These are phyloP conservation scores for Oryza rufipogon DNA, from an alignment of 176 grass and related monocot species.

Conservation along the genomic window DNA sequence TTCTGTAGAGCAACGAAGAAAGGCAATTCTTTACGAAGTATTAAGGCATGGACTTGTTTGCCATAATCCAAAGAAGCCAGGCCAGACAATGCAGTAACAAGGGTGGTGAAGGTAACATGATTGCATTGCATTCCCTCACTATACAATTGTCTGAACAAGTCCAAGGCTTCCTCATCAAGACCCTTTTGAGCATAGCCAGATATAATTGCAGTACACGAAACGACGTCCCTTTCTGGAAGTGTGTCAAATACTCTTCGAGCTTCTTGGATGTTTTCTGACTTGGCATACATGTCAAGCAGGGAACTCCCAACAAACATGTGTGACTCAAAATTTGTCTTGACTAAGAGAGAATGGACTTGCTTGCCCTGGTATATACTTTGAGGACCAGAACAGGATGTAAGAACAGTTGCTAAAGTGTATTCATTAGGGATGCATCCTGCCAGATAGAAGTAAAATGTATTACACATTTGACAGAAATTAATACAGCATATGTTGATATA, in stretches of 20 bases:
- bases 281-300: conserved; percentile 77
- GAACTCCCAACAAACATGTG: conserved; percentile 77
- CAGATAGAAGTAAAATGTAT: conserved; percentile 31
- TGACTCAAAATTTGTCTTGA: conserved; percentile 68
- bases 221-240: conserved; percentile 69
- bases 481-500: conserved; percentile 16
- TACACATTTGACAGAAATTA: conserved; percentile 33
- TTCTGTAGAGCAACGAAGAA: conserved; percentile 68
- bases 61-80: conserved; percentile 73
- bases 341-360: conserved; percentile 63
- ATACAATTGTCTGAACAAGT: conserved; percentile 61
- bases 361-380: conserved; percentile 40
- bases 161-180: conserved; percentile 74
- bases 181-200: conserved; percentile 63
- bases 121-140: conserved; percentile 76
- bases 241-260: conserved; percentile 63
- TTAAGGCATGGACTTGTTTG: conserved; percentile 66
- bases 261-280: conserved; percentile 60
- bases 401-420: conserved; percentile 64
- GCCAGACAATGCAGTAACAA: conserved; percentile 70
- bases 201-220: conserved; percentile 75
- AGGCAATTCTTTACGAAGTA: conserved; percentile 60
- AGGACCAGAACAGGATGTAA: conserved; percentile 55
- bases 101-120: conserved; percentile 64
- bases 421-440: conserved; percentile 71